Evolutionary conservation across 257 asterid species (phyloP), one percentile per base, ranked within the genome.

Genomic region (Primulina eburnea): DNA sequence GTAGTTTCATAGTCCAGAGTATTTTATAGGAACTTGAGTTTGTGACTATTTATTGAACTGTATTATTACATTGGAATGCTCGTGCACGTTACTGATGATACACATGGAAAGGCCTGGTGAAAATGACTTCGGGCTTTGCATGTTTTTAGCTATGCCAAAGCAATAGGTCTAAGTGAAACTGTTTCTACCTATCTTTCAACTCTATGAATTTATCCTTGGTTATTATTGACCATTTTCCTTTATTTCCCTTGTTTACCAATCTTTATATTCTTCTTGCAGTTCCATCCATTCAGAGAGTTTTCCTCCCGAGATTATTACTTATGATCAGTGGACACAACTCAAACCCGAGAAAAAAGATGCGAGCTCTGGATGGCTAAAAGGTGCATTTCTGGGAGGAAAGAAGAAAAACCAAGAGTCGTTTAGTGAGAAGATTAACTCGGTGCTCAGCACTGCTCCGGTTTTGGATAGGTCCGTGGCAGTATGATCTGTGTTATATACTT

Each of bases 391-490:
- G 35, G 81, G 83, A 69, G 93, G 90, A 73, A 91, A 94, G 79
- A 88, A 88, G 82, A 92, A 89, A 73, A 73, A 77, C 73, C 92
- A 86, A 68, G 90, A 82, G 20, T 83, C 90, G 1, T 74, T 86
- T 68, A 70, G 50, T 52, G 88, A 88, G 77, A 78, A 84, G 77
- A 87, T 94, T 60, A 84, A 80, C 71, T 73, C 78, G 58, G 84
- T 84, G 75, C 94, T 94, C 70, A 74, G 82, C 80, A 91, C 98
- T 2, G 89, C 97, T 79, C 99, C 99, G 63, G 82, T 77, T 80
- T 93, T 82, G 83, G 98, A 90, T 74, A 90, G 97, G 97, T 92
- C 70, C n/a, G 86, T 72, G 58, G 5, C 73, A 38, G 9, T 70
- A 64, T 68, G 60, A 55, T 67, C 65, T 72, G 57, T 24, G 12